Evolutionary conservation across 371 early-diverging fungal species (phyloP), one percentile per base, ranked within the genome.

Genomic region (Chytridiales sp.): DNA sequence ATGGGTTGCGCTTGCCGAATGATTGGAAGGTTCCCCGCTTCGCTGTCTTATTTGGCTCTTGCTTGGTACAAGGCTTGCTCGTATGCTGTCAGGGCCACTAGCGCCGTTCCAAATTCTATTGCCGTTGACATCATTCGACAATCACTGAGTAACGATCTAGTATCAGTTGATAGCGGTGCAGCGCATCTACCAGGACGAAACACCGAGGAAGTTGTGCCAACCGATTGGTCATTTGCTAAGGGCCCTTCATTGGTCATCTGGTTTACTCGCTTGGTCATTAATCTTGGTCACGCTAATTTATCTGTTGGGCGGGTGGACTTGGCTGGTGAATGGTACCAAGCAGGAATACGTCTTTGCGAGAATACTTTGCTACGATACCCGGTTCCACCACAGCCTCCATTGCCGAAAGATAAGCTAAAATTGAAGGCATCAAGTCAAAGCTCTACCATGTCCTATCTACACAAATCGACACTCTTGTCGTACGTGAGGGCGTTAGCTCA

Each of bases 1-100:
- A 66, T 70, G 19, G 66, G 64, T 2, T 67, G 69, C 46, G 67
- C 69, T 1, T 27, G 58, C 40, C 47, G 74, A 26, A 61, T n/a
- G 24, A 47, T 42, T 22, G 74, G 74, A 13, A 39, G 48, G 15
- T 44, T 44, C 21, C 13, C 6, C 15, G 13, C 8, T 6, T 44
- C 44, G 44, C 44, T 44, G 8, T 44, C 44, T 6, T 21, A 13
- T 21, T 22, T 44, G 44, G 22, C 8, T 11, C 22, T 22, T 6
- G 44, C 44, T 9, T 44, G 44, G 44, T 6, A 13, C 9, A 44
- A 44, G 21, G 6, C 44, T 11, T 44, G 44, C 44, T 6, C 6
- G 44, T 44, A 44, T 21, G 44, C 22, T 6, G 22, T 21, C 8
- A 44, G 44, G 17, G 44, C n/a, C n/a, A n/a, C n/a, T n/a, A 44